A percentile compares a stretch with the other conserved stretches of the same genome.
phyloP scores from a whole-genome alignment of 352 stramenopile genomes.

The Phytophthora melonis region DNA sequence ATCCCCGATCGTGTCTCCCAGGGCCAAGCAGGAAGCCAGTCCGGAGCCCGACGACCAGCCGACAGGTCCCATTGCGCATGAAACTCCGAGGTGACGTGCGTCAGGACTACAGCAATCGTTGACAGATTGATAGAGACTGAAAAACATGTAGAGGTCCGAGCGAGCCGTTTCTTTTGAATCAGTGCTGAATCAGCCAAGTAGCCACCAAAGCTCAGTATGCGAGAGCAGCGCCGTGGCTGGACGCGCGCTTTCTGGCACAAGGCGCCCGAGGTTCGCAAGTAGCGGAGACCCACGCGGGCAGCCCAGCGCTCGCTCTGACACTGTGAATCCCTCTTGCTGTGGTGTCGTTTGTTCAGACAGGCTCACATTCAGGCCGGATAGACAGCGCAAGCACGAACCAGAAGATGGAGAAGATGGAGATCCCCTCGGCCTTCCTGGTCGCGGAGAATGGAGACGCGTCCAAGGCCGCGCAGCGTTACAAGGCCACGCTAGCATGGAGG shows the following conservation, averaged over 20 bases:
- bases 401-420: slow-evolving; percentile 16
- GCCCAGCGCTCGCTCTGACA: slow-evolving; percentile 13
- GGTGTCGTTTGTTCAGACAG: slow-evolving; percentile 32
- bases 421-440: slow-evolving; percentile 65
- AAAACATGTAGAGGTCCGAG: slow-evolving; percentile 33
- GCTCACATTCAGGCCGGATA: slow-evolving; percentile 31
- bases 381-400: slow-evolving; percentile 28
- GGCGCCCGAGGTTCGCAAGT: slow-evolving; percentile 15
- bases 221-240: not conserved
- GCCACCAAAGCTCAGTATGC: not conserved
- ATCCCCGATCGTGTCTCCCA: slow-evolving; percentile 35
- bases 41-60: slow-evolving; percentile 26
- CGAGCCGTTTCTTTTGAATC: slow-evolving; percentile 11
- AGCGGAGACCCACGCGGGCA: not conserved
- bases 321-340: slow-evolving; percentile 8
- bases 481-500: slow-evolving; percentile 78
- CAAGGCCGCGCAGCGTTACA: slow-evolving; percentile 68
- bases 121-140: slow-evolving; percentile 19
- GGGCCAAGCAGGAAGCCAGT: slow-evolving; percentile 36
- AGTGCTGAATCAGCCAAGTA: not conserved
- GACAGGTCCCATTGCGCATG: slow-evolving; percentile 11
- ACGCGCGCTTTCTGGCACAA: slow-evolving; percentile 12
- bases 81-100: slow-evolving; percentile 25
- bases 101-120: slow-evolving; percentile 8
- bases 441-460: slow-evolving; percentile 68